phyloP scores from a whole-genome alignment of 2,329 filamentous ascomycete species.

The Mycosphaerella sp. region DNA sequence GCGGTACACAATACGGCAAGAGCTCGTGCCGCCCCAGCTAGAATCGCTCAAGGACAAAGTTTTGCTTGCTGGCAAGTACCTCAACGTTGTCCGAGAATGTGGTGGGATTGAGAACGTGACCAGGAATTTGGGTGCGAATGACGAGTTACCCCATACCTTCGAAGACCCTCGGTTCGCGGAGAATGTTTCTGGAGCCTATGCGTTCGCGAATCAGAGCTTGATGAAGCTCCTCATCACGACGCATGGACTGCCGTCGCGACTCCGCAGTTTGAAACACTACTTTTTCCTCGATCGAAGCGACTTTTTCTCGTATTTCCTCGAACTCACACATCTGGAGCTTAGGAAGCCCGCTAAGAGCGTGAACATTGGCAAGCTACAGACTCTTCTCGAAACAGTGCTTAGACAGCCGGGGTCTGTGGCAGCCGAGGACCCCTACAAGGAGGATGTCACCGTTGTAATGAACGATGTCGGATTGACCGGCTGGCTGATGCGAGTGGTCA shows the following conservation, averaged over 20 bases:
- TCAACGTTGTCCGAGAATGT: constrained; percentile 96
- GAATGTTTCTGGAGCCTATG: constrained; percentile 92
- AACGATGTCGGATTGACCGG: constrained; percentile 90
- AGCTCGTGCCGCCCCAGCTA: constrained; percentile 85
- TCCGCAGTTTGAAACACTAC: constrained; percentile 93
- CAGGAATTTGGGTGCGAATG: constrained; percentile 67
- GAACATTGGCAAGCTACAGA: constrained; percentile 90
- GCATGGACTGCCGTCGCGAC: constrained; percentile 77
- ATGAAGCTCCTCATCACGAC: constrained; percentile 87
- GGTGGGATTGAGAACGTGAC: constrained; percentile 68
- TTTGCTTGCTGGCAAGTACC: constrained; percentile 88
- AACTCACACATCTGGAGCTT: constrained; percentile 81
- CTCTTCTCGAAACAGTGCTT: constrained; percentile 86
- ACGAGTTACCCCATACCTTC: constrained; percentile 86
- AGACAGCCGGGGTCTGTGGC: constrained; percentile 95
- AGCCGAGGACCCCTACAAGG: constrained; percentile 92
- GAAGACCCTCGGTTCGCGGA: constrained; percentile 88
- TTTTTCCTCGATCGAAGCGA: constrained; percentile 98
- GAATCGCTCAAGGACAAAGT: constrained; percentile 91
- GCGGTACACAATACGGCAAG: constrained; percentile 86
- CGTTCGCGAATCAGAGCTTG: constrained; percentile 88
- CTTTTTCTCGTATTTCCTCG: constrained; percentile 97
- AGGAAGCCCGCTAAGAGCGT: constrained; percentile 75
- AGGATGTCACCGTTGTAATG: constrained; percentile 96
- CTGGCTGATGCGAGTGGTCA: constrained; percentile 92